Evolutionary conservation across 176 grass and related monocot species (phyloP).

Genomic region (Cenchrus americanus): DNA sequence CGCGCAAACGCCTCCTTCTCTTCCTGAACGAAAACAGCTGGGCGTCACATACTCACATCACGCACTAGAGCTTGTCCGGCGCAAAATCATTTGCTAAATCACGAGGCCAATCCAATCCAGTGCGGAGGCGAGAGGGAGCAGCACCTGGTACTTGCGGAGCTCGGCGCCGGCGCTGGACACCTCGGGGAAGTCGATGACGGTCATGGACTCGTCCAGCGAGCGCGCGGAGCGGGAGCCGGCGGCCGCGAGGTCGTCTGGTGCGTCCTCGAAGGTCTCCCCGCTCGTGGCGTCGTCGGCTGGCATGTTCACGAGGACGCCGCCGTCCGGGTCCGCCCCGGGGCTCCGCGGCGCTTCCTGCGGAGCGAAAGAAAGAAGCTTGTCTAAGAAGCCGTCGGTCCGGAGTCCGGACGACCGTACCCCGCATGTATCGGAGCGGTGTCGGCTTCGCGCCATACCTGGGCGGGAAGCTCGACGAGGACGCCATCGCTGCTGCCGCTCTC

Average conservation of each 20-base stretch:
- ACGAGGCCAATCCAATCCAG: not conserved
- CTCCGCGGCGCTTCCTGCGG: conserved; percentile 62
- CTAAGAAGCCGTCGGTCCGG: conserved; percentile 9
- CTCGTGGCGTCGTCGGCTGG: conserved; percentile 61
- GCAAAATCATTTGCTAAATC: conserved; percentile 8
- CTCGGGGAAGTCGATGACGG: conserved; percentile 76
- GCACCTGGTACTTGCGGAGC: conserved; percentile 84
- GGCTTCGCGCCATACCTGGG: conserved; percentile 41
- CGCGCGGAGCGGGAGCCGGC: conserved; percentile 36
- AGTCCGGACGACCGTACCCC: not conserved
- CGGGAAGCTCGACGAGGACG: conserved; percentile 92
- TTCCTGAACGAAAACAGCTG: conserved; percentile 67
- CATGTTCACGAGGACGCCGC: conserved; percentile 77
- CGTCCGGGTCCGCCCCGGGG: conserved; percentile 59
- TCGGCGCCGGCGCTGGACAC: conserved; percentile 53
- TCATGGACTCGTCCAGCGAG: conserved; percentile 78
- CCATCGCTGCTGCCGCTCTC: conserved; percentile 96
- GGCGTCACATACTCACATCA: conserved; percentile 16
- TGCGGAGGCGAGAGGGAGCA: not conserved
- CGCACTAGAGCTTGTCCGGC: not conserved
- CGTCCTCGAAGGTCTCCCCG: conserved; percentile 95
- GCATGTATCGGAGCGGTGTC: conserved; percentile 26
- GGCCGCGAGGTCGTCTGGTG: conserved; percentile 60
- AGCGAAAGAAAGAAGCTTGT: conserved; percentile 33
- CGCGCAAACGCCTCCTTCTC: conserved; percentile 77